Percentiles rank a stretch among this genome's conserved stretches.
Evolutionary conservation across 495 filamentous ascomycete genomes (phyloP).

Genomic region (Daldinia concentrica): DNA sequence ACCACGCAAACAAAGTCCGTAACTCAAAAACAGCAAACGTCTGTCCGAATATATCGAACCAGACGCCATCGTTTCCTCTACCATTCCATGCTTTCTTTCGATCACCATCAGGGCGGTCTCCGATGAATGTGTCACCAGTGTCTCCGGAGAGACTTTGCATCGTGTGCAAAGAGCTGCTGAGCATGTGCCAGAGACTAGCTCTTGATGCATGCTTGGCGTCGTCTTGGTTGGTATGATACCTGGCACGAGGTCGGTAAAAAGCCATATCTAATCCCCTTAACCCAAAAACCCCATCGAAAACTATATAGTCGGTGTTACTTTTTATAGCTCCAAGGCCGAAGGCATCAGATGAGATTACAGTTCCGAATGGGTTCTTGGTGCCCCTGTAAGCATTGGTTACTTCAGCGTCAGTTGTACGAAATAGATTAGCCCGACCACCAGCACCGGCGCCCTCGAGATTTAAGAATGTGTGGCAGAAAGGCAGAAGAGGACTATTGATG

Average conservation of each 20-base stretch:
- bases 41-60: slow-evolving; percentile 92
- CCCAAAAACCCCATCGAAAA: slow-evolving; percentile 82
- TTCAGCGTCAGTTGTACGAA: slow-evolving; percentile 87
- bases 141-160: slow-evolving; percentile 75
- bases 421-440: slow-evolving; percentile 86
- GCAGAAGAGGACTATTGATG: slow-evolving; percentile 78
- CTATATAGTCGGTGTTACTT: slow-evolving; percentile 88
- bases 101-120: slow-evolving; percentile 62
- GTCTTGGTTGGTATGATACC: slow-evolving; percentile 94
- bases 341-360: slow-evolving; percentile 80
- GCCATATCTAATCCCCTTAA: slow-evolving; percentile 91
- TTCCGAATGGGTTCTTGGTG: slow-evolving; percentile 80
- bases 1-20: slow-evolving; percentile 85
- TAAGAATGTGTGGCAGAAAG: slow-evolving; percentile 82
- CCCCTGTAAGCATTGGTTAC: slow-evolving; percentile 81
- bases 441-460: slow-evolving; percentile 97
- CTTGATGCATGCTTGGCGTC: slow-evolving; percentile 78
- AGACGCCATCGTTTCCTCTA: slow-evolving; percentile 76
- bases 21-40: slow-evolving; percentile 81
- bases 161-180: slow-evolving; percentile 79
- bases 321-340: slow-evolving; percentile 80
- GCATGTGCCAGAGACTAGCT: slow-evolving; percentile 92
- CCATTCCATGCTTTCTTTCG: slow-evolving; percentile 71
- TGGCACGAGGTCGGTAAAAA: slow-evolving; percentile 82
- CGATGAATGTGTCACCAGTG: slow-evolving; percentile 70